phyloP scores from a whole-genome alignment of 129 eudicot species.

The carrot (Daucus carota) region DH1_v3.0 NC_030382.2:40303001-40303500 shows the following conservation, averaged over 20 bases:
- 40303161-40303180: background rate
- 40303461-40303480: background rate
- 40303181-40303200: background rate
- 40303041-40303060: constrained; percentile 64
- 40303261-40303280: background rate
- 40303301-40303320: background rate
- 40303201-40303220: background rate
- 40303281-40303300: background rate
- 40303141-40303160: background rate
- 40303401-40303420: background rate
- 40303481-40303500: too few relatives aligned
- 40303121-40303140: background rate
- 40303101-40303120: background rate
- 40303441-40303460: background rate
- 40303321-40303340: background rate
- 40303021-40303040: constrained; percentile 28
- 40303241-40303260: background rate
- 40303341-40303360: background rate
- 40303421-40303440: background rate
- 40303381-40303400: too few relatives aligned
- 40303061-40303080: constrained; percentile 27
- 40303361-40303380: background rate
- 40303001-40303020: constrained; percentile 35
- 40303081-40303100: background rate
- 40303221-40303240: background rate